Evolutionary conservation across 768 basidiomycete species (phyloP).

Genomic region (Vishniacozyma victoriae): DNA sequence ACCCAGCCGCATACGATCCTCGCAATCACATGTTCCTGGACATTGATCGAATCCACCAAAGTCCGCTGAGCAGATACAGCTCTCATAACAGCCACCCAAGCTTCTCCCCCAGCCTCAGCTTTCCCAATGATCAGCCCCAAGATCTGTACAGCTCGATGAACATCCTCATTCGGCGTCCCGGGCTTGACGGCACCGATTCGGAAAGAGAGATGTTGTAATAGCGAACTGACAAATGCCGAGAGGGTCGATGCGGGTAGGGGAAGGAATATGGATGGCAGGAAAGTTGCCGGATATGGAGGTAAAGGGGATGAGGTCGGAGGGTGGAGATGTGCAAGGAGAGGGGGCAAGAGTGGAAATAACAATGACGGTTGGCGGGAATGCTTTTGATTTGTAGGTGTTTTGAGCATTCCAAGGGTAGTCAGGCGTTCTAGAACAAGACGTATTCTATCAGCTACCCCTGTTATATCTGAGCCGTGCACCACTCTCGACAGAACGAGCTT

Average conservation of each 20-base stretch:
- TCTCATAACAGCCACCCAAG: constrained; percentile 24
- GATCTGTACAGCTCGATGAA: constrained; percentile 56
- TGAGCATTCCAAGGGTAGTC: constrained; percentile 28
- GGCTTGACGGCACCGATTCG: constrained; percentile 1
- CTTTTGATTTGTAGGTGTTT: constrained; percentile 1
- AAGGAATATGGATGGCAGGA: constrained; percentile 36
- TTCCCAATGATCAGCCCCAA: constrained; percentile 55
- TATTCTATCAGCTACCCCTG: constrained; percentile 6
- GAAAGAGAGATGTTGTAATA: constrained; percentile 26
- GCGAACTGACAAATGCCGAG: constrained; percentile 51
- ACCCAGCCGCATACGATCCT: constrained; percentile 64
- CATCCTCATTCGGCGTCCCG: constrained; percentile 41
- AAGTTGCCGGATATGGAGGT: constrained; percentile 21
- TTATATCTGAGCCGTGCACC: neutral
- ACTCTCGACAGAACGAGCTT: neutral
- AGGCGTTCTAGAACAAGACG: constrained; percentile 47
- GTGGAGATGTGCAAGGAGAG: constrained; percentile 29
- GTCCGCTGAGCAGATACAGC: constrained; percentile 52
- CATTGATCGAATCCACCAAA: no score
- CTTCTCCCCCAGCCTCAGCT: constrained; percentile 42
- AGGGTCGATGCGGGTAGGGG: constrained; percentile 53
- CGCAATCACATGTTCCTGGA: no score
- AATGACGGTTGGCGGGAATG: constrained; percentile 52
- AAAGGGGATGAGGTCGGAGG: constrained; percentile 47
- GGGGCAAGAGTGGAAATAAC: constrained; percentile 52